Percentiles rank a stretch among this genome's conserved stretches.
Evolutionary conservation across 106 monocot species (phyloP).

Genomic region (Allium sativum): DNA sequence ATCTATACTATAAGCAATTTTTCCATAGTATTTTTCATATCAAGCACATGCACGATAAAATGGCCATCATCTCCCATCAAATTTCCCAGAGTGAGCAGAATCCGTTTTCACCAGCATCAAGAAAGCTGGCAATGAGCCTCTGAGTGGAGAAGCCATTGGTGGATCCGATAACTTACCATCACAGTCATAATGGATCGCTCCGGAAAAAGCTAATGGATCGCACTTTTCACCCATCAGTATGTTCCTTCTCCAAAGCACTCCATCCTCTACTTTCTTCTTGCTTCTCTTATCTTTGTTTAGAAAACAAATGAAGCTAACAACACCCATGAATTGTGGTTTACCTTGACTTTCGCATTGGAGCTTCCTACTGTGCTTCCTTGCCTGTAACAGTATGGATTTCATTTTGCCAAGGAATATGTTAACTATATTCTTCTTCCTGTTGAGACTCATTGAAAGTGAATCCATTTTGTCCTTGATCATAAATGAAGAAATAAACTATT

Average conservation of each 20-base stretch:
- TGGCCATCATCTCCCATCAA: neutral
- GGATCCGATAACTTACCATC: neutral
- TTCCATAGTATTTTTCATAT: too few species aligned
- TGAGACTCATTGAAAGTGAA: neutral
- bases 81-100: neutral
- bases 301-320: neutral
- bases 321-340: neutral
- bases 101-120: neutral
- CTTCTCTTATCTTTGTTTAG: neutral
- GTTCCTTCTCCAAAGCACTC: constrained; percentile 3
- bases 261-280: neutral
- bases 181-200: constrained; percentile 5
- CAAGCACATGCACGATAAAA: neutral
- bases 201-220: constrained; percentile 11
- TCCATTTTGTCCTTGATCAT: neutral
- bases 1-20: too few species aligned
- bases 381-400: neutral
- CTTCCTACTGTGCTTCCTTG: neutral
- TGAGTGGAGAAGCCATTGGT: neutral
- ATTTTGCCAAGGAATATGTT: neutral
- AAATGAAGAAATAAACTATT: neutral
- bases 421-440: too few species aligned
- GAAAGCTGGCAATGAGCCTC: neutral
- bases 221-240: constrained; percentile 18
- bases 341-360: neutral